Conservation (phyloP, 1,139 yeast species). For the Pichia sp. region DNA sequence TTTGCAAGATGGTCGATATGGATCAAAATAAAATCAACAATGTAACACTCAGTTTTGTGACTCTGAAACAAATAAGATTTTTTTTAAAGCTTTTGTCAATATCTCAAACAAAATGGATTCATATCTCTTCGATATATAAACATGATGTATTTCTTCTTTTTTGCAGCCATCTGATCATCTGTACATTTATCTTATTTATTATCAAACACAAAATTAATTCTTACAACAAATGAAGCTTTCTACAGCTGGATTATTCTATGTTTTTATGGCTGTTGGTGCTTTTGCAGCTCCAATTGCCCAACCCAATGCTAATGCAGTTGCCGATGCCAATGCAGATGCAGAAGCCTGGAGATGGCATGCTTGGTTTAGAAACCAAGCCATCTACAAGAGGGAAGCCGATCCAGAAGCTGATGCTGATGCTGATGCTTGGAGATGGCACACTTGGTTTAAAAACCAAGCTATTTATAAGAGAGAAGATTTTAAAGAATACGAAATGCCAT, state of each 20-base stretch:
- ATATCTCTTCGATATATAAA: neutral
- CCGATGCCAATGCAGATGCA: slow-evolving; percentile 12
- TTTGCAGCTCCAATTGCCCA: slow-evolving; percentile 8
- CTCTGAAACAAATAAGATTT: neutral
- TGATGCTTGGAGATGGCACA: slow-evolving; percentile 10
- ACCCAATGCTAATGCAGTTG: slow-evolving; percentile 11
- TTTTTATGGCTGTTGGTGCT: slow-evolving; percentile 7
- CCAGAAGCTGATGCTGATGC: slow-evolving; percentile 2
- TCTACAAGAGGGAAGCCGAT: slow-evolving; percentile 21
- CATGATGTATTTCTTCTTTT: neutral
- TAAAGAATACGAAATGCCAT: slow-evolving; percentile 13
- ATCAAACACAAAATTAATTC: neutral
- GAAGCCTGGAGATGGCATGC: slow-evolving; percentile 15
- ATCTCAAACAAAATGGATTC: neutral
- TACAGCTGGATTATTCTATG: slow-evolving; percentile 5
- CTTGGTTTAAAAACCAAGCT: neutral
- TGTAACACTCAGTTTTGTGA: neutral
- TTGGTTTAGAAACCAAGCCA: slow-evolving; percentile 13
- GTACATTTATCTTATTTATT: neutral
- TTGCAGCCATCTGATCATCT: neutral
- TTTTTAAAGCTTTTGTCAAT: neutral
- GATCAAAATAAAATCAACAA: neutral
- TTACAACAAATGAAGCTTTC: slow-evolving; percentile 10
- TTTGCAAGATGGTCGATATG: no score
- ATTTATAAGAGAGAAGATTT: slow-evolving; percentile 9